Percentiles rank a stretch among this genome's conserved stretches.
phyloP scores from a whole-genome alignment of 441 rosid genomes.

The Arabidopsis lyrata region DNA sequence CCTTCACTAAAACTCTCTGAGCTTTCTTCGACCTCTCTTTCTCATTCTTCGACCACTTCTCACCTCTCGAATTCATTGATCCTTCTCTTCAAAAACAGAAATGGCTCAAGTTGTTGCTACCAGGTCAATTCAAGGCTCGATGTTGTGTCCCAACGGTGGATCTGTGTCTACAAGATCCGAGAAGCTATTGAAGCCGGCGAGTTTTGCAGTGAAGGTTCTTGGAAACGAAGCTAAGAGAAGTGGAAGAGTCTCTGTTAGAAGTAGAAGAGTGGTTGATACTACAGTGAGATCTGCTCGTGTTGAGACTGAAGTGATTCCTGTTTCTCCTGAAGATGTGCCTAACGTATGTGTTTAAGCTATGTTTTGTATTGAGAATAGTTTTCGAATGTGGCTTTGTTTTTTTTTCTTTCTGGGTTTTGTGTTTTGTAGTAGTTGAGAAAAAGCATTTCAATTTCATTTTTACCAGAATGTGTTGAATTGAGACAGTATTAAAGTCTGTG shows the following conservation, averaged over 20 bases:
- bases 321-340: constrained; percentile 75
- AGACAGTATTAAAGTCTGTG: neutral
- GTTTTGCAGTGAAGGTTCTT: constrained; percentile 56
- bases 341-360: constrained; percentile 49
- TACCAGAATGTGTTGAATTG: neutral
- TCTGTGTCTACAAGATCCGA: constrained; percentile 59
- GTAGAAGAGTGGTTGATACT: constrained; percentile 47
- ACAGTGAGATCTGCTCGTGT: constrained; percentile 61
- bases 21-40: constrained; percentile 18
- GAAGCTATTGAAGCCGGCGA: constrained; percentile 56
- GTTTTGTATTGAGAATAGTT: neutral
- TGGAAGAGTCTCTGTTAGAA: constrained; percentile 39
- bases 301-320: constrained; percentile 74
- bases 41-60: constrained; percentile 21
- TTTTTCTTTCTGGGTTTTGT: neutral
- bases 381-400: neutral
- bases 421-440: neutral
- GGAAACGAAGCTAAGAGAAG: constrained; percentile 45
- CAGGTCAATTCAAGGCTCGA: constrained; percentile 63
- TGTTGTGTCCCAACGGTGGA: constrained; percentile 53
- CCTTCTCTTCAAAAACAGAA: constrained; percentile 20
- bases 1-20: constrained; percentile 45
- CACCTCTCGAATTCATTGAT: neutral
- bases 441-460: constrained; percentile 13
- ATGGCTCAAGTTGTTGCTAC: constrained; percentile 90